Base-by-base conservation (phyloP, 768 basidiomycete species). In the Stropharia rugosoannulata region DNA sequence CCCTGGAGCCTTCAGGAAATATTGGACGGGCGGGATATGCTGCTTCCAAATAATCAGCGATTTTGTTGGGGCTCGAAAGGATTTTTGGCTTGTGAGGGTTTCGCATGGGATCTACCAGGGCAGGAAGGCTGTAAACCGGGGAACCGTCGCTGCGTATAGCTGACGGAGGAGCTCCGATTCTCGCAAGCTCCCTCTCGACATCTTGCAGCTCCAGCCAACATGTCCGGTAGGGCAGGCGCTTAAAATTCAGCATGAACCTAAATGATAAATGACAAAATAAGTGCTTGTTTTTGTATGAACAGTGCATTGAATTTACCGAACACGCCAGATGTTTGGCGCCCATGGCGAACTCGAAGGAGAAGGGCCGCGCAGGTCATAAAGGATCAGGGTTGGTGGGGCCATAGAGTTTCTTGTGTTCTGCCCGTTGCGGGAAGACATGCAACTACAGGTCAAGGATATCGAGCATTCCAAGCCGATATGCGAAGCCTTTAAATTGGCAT, bases 241-340 rank as follows among this genome's bases (percentile, higher is more conserved):
- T 90, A 65, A 81, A 90, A 65, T 91, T 91, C n/a, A 91, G 73
- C 42, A 89, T 83, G 49, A 89, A 81, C 45, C 88, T 89, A 52
- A 35, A 16, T 25, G 39, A 12, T 89, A 52, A 35, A 16, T 25
- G 39, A 12, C 6, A 18, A 46, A 38, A 51, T 37, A 40, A 41
- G 53, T 19, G 36, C 45, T 59, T 22, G 54, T 53, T 25, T 39
- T 59, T 19, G 41, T 41, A 13, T 36, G 32, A 51, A 27, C n/a
- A 13, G 16, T 29, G 42, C 19, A 37, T 11, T 58, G 29, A 36
- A 12, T 10, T 39, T 50, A 84, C 87, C 89, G 74, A 59, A 90
- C 80, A 42, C 86, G 77, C 88, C 88, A 90, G 27, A 86, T 78
- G 59, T 87, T 87, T 27, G 89, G 89, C 49, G 84, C 84, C 88